Conservation (phyloP, 2,329 filamentous ascomycete species). For the Exserohilum turcica region DNA sequence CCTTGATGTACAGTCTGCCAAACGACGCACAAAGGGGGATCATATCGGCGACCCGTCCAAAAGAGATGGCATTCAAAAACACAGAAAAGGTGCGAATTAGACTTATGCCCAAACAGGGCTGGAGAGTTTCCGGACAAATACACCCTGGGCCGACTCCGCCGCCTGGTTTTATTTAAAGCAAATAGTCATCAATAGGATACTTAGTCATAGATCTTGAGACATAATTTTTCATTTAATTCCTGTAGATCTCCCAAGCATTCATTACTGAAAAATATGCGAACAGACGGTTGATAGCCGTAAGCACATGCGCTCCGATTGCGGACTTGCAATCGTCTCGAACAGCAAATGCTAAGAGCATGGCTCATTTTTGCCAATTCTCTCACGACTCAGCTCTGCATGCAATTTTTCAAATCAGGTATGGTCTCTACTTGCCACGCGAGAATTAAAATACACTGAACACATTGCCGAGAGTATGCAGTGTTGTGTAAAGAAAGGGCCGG, state of each 20-base stretch:
- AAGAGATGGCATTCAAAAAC: neutral
- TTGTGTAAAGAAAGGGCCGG: neutral
- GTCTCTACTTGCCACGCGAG: neutral
- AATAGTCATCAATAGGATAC: neutral
- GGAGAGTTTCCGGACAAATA: slow-evolving; percentile 27
- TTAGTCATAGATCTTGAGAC: no score
- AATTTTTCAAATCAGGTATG: neutral
- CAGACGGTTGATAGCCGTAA: neutral
- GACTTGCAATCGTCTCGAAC: neutral
- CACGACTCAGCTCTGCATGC: neutral
- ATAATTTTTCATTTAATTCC: no score
- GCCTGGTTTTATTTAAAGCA: slow-evolving; percentile 2
- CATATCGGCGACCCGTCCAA: neutral
- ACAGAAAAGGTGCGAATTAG: slow-evolving; percentile 10
- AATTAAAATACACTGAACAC: neutral
- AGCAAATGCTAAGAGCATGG: neutral
- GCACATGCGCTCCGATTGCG: no score
- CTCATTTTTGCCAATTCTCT: neutral
- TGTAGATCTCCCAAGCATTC: no score
- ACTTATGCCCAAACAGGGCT: slow-evolving; percentile 21
- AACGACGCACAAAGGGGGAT: slow-evolving; percentile 3
- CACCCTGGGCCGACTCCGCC: neutral
- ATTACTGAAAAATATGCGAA: neutral
- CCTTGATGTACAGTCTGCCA: slow-evolving; percentile 29
- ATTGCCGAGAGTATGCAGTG: neutral